Percentiles rank a stretch among this genome's conserved stretches.
Conservation (phyloP, 2,329 filamentous ascomycete species). For the Fusarium sp. region DNA sequence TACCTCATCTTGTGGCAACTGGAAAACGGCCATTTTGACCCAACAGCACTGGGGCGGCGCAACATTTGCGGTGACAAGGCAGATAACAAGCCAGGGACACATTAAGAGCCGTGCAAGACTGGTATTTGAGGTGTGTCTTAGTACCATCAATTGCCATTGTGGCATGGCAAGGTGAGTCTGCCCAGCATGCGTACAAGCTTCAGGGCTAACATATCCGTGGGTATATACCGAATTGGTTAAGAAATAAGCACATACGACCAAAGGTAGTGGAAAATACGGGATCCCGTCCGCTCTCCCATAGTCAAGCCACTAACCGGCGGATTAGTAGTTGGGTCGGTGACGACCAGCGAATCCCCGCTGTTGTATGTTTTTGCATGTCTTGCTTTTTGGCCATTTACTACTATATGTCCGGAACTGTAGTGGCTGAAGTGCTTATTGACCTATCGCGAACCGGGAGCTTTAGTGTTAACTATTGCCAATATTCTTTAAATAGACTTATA, state of each 20-base stretch:
- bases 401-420: background rate
- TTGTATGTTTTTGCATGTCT: background rate
- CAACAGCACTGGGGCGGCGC: background rate
- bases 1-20: background rate
- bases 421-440: rapidly evolving
- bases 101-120: background rate
- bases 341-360: background rate
- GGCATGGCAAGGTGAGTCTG: background rate
- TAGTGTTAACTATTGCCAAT: rapidly evolving
- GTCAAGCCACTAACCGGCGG: constrained; percentile 5
- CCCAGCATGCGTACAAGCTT: background rate
- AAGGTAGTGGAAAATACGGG: constrained; percentile 5
- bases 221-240: rapidly evolving
- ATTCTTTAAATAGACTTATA: background rate
- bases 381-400: background rate
- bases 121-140: too few species aligned
- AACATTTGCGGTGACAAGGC: background rate
- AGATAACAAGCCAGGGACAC: background rate
- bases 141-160: background rate
- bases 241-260: background rate
- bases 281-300: background rate
- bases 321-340: constrained; percentile 4
- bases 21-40: background rate
- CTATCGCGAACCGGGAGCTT: background rate
- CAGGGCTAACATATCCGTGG: rapidly evolving